Evolutionary conservation across 306 rosid genomes (phyloP).

Genomic region (Dryas alaskensis): DNA sequence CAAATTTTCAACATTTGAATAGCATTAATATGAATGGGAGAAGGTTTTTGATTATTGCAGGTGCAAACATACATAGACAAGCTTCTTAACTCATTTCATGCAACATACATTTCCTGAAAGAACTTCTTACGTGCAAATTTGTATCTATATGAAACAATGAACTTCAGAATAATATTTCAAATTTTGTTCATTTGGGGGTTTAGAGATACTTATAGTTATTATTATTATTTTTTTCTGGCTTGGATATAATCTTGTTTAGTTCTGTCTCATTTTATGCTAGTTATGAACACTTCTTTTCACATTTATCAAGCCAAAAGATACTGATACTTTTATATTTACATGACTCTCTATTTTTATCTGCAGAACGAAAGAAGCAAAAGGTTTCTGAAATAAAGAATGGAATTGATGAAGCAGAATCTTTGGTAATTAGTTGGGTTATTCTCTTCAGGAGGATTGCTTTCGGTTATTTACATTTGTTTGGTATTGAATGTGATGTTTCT

Average conservation of each 20-base stretch:
- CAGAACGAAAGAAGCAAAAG: slow-evolving; percentile 94
- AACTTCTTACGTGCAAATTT: neutral
- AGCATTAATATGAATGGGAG: neutral
- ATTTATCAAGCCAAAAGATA: neutral
- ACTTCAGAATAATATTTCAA: neutral
- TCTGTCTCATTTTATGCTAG: no score
- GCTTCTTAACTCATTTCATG: neutral
- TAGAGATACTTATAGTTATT: neutral
- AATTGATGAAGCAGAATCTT: slow-evolving; percentile 84
- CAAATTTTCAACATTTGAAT: neutral
- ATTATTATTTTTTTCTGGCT: neutral
- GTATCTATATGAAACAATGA: neutral
- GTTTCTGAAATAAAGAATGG: slow-evolving; percentile 75
- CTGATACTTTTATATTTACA: neutral
- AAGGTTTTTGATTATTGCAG: neutral
- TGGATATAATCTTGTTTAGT: no score
- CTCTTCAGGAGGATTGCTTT: slow-evolving; percentile 24
- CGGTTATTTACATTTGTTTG: slow-evolving; percentile 6
- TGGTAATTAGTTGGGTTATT: slow-evolving; percentile 48
- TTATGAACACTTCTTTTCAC: neutral
- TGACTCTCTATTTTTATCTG: slow-evolving; percentile 22
- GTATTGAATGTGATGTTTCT: slow-evolving; percentile 22
- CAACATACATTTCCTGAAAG: neutral
- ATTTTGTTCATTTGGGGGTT: neutral
- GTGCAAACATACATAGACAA: neutral